Evolutionary conservation across 495 filamentous ascomycete genomes (phyloP).

Genomic region (Barbatosphaeria neglecta): DNA sequence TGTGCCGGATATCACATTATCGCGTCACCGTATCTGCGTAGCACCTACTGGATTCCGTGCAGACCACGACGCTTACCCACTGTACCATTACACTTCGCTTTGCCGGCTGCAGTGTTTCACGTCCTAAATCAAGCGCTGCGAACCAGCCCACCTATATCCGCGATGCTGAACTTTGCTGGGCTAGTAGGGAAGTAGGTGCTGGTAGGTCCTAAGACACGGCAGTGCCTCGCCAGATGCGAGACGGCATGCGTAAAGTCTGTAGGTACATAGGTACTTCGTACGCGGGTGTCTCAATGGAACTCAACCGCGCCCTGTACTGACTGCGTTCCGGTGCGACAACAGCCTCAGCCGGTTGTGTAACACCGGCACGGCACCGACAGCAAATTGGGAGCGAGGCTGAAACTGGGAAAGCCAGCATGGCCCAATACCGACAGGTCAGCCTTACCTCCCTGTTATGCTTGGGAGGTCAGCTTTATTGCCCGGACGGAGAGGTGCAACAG

Average conservation of each 20-base stretch:
- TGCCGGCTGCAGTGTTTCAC: too few species aligned
- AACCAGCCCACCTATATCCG: too few species aligned
- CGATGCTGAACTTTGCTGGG: neutral
- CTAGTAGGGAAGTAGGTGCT: too few species aligned
- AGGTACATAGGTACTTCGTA: too few species aligned
- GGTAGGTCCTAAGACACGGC: neutral
- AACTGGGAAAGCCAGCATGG: neutral
- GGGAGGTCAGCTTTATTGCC: neutral
- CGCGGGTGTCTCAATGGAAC: too few species aligned
- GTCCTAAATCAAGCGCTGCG: too few species aligned
- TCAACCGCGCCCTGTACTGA: neutral
- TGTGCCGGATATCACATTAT: too few species aligned
- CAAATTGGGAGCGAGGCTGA: neutral
- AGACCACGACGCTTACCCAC: too few species aligned
- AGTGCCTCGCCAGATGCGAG: neutral
- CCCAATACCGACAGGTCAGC: neutral
- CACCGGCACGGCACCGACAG: neutral
- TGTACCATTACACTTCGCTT: too few species aligned
- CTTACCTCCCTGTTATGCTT: neutral
- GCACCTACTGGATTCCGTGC: too few species aligned
- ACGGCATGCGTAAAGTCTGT: neutral
- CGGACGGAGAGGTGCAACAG: neutral
- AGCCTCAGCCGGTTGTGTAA: neutral
- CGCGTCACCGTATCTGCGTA: too few species aligned
- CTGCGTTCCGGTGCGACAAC: neutral